Evolutionary conservation across 78 protist genomes (phyloP).

Genomic region (Dictyostelium discoideum): DNA sequence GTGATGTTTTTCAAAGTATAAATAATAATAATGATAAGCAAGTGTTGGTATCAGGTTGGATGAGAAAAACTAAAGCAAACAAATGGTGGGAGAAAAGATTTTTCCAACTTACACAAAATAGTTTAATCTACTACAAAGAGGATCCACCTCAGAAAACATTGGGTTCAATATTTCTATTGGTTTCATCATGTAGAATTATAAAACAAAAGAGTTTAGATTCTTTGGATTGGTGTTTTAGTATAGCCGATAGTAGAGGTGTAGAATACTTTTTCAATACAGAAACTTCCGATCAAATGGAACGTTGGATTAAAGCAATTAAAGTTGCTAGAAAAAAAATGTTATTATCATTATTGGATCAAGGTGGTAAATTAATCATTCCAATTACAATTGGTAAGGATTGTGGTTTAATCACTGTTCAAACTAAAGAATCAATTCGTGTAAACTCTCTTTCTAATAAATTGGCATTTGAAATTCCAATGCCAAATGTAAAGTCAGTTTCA

Average conservation of each 20-base stretch:
- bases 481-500: constrained; percentile 48
- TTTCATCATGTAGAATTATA: constrained; percentile 58
- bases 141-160: constrained; percentile 72
- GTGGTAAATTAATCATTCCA: constrained; percentile 66
- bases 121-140: constrained; percentile 66
- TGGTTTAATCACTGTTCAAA: constrained; percentile 40
- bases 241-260: constrained; percentile 62
- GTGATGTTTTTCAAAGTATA: neutral
- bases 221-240: constrained; percentile 68
- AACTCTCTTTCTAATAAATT: constrained; percentile 67
- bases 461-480: constrained; percentile 65
- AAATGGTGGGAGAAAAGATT: constrained; percentile 77
- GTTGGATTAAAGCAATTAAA: constrained; percentile 67
- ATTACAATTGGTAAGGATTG: constrained; percentile 67
- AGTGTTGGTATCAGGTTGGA: constrained; percentile 66
- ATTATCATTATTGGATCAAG: constrained; percentile 38
- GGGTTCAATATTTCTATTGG: constrained; percentile 61
- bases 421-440: constrained; percentile 50
- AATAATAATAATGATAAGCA: constrained; percentile 25
- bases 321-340: constrained; percentile 53
- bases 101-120: constrained; percentile 32
- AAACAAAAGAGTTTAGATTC: constrained; percentile 70
- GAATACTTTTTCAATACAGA: constrained; percentile 77
- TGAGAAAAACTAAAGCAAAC: constrained; percentile 68
- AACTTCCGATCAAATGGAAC: constrained; percentile 77